A percentile compares a stretch with the other conserved stretches of the same genome.
phyloP scores from a whole-genome alignment of 1,284 basidiomycete species.

The Pseudozyma thailandica region DNA sequence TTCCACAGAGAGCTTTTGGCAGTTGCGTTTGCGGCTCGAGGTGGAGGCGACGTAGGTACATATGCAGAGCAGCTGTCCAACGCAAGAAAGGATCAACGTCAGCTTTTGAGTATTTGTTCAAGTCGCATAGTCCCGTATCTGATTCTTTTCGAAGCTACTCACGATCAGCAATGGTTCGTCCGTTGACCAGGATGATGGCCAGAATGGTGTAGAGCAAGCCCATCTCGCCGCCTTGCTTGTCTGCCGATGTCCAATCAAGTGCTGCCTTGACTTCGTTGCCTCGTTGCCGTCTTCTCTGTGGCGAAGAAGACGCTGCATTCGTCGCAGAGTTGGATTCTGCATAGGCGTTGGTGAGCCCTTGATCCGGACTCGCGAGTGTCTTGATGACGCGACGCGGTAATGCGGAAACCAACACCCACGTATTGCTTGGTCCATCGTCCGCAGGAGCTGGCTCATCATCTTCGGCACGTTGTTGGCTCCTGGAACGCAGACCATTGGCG shows the following conservation, averaged over 20 bases:
- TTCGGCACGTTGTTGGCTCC: slow-evolving; percentile 5
- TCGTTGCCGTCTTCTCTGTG: slow-evolving; percentile 8
- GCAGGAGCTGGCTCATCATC: slow-evolving; percentile 6
- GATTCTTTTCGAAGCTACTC: too few species aligned
- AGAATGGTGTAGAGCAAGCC: slow-evolving; percentile 65
- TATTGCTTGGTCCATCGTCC: slow-evolving; percentile 22
- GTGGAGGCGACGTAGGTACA: slow-evolving; percentile 32
- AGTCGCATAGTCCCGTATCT: too few species aligned
- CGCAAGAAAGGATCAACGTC: background rate
- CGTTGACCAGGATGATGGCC: slow-evolving; percentile 66
- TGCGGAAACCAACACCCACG: slow-evolving; percentile 31
- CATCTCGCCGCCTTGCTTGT: slow-evolving; percentile 55
- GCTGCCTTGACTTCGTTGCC: slow-evolving; percentile 18
- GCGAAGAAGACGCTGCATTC: slow-evolving; percentile 3
- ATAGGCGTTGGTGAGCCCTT: slow-evolving; percentile 24
- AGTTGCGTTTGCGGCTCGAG: slow-evolving; percentile 28
- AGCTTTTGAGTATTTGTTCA: slow-evolving; percentile 7
- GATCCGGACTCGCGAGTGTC: slow-evolving; percentile 9
- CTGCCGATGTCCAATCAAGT: slow-evolving; percentile 39
- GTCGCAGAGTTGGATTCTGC: slow-evolving; percentile 4
- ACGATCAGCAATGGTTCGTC: slow-evolving; percentile 64
- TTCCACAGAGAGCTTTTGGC: slow-evolving; percentile 28
- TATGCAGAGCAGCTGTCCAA: slow-evolving; percentile 28
- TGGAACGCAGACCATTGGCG: slow-evolving; percentile 30
- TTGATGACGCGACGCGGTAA: slow-evolving; percentile 12